A percentile compares a stretch with the other conserved stretches of the same genome.
These are phyloP conservation scores for Salvia miltiorrhiza DNA, from an alignment of 257 asterid species.

Conservation along the genomic window DNA sequence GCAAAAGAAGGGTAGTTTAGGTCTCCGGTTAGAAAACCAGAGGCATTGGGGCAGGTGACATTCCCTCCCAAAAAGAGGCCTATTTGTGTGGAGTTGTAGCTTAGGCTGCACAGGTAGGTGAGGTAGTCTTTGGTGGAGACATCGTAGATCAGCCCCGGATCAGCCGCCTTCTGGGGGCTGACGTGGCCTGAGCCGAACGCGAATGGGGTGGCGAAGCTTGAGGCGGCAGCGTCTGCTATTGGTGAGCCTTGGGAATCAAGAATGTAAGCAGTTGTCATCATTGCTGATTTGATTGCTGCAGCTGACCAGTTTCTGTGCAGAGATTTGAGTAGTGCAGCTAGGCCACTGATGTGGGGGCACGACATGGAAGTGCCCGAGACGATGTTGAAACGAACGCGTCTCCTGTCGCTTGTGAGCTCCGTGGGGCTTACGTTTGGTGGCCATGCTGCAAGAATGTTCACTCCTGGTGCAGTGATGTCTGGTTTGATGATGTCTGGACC, in stretches of 20 bases:
- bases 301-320: conserved; percentile 62
- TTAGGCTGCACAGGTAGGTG: conserved; percentile 48
- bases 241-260: conserved; percentile 35
- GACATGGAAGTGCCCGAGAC: conserved; percentile 86
- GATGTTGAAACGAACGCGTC: conserved; percentile 52
- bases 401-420: conserved; percentile 40
- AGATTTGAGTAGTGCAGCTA: conserved; percentile 66
- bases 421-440: conserved; percentile 64
- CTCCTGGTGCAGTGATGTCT: conserved; percentile 77
- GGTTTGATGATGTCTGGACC: conserved; percentile 62
- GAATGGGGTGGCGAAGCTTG: conserved; percentile 47
- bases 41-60: conserved; percentile 39
- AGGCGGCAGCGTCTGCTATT: conserved; percentile 40
- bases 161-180: conserved; percentile 55
- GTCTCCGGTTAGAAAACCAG: conserved; percentile 42
- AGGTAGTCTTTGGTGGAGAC: conserved; percentile 49
- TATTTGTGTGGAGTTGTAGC: conserved; percentile 53
- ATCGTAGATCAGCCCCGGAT: conserved; percentile 73
- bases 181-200: conserved; percentile 69
- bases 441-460: conserved; percentile 80
- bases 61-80: conserved; percentile 34
- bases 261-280: conserved; percentile 64
- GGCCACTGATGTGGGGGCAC: conserved; percentile 71
- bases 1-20: conserved; percentile 82
- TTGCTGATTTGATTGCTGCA: conserved; percentile 69